phyloP scores from a whole-genome alignment of 179 eudicot species.

The Silene noctiflora region DNA sequence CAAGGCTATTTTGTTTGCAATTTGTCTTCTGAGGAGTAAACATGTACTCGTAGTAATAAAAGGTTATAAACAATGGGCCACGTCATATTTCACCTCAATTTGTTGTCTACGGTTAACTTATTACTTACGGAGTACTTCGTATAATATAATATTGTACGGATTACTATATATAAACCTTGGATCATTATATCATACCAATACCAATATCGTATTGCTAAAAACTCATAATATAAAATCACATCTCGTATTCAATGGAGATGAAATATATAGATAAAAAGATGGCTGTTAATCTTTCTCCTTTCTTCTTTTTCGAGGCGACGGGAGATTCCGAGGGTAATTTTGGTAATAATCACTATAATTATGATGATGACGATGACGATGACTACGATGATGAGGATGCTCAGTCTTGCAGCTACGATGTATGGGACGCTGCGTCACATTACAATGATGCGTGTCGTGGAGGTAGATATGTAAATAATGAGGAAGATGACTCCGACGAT shows the following conservation, averaged over 20 bases:
- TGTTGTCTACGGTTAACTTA: constrained; percentile 23
- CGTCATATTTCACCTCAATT: constrained; percentile 24
- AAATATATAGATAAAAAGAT: not conserved
- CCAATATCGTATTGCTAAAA: too few relatives aligned
- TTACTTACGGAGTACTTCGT: not conserved
- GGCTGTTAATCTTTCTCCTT: constrained; percentile 36
- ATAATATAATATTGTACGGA: too few relatives aligned
- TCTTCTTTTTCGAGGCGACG: constrained; percentile 52
- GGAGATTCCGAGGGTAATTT: constrained; percentile 68
- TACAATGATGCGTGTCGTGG: not conserved
- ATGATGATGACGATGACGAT: constrained; percentile 19
- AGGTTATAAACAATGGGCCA: not conserved
- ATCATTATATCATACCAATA: not conserved
- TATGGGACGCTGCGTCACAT: constrained; percentile 21
- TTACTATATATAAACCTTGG: constrained; percentile 7
- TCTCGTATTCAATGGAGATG: too few relatives aligned
- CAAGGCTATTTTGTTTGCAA: too few relatives aligned
- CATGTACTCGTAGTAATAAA: too few relatives aligned
- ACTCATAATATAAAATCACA: too few relatives aligned
- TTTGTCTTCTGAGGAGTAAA: too few relatives aligned
- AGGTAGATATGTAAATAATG: not conserved
- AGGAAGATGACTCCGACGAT: constrained; percentile 15
- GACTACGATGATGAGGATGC: constrained; percentile 47
- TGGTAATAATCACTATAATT: constrained; percentile 25
- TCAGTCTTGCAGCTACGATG: constrained; percentile 47